Evolutionary conservation across 169 alveolate genomes (phyloP).

Genomic region (Miamiensis avidus): DNA sequence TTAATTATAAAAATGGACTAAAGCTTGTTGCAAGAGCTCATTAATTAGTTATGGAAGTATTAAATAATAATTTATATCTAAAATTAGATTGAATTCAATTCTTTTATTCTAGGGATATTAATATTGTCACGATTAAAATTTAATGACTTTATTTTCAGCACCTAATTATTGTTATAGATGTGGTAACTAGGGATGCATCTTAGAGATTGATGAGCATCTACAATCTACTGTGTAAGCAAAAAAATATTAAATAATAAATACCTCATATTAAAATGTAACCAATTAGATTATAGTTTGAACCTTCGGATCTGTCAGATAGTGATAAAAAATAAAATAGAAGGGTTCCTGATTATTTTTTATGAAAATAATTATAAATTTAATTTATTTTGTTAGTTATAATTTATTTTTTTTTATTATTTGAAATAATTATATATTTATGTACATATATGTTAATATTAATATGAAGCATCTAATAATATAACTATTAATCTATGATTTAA

Average conservation of each 20-base stretch:
- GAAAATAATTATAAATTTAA: conserved; percentile 4
- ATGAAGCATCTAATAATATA: too few relatives aligned
- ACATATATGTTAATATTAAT: too few relatives aligned
- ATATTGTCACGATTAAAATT: conserved; percentile 90
- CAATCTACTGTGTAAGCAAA: conserved; percentile 41
- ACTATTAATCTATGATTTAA: too few relatives aligned
- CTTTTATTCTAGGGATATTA: conserved; percentile 76
- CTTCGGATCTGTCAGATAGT: conserved; percentile 37
- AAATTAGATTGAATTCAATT: not conserved
- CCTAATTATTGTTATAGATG: conserved; percentile 97
- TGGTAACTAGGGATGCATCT: conserved; percentile 94
- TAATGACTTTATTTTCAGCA: conserved; percentile 95
- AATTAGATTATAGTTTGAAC: not conserved
- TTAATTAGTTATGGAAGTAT: conserved; percentile 94
- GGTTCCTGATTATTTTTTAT: conserved; percentile 49
- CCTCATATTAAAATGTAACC: not conserved
- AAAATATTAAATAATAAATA: not conserved
- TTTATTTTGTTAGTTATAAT: too few relatives aligned
- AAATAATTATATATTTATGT: too few relatives aligned
- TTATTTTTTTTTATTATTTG: too few relatives aligned
- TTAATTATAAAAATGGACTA: conserved; percentile 91
- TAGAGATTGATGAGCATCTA: conserved; percentile 95
- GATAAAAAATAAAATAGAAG: conserved; percentile 28
- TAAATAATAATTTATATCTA: conserved; percentile 14
- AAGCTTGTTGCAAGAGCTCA: conserved; percentile 96